These are phyloP conservation scores for Penstemon newberryi DNA, from an alignment of 257 asterid species.

Conservation along the genomic window DNA sequence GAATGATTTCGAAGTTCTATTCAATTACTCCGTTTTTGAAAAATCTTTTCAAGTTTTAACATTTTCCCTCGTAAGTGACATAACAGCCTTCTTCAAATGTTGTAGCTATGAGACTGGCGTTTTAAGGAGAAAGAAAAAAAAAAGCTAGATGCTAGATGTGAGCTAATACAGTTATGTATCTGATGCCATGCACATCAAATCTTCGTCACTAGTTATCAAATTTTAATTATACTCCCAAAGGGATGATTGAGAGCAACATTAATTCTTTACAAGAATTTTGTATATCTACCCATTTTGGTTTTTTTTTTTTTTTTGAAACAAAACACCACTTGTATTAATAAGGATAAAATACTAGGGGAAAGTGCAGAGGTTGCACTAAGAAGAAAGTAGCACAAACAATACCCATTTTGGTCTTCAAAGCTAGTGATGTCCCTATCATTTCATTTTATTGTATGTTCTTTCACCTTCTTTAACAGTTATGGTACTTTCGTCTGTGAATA, in stretches of 20 bases:
- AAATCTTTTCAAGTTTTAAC: neutral
- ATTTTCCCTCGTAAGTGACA: no score
- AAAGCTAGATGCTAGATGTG: neutral
- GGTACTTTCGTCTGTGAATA: neutral
- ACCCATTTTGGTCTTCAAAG: neutral
- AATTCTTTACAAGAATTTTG: neutral
- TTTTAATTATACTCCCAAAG: neutral
- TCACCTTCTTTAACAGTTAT: neutral
- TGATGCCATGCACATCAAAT: no score
- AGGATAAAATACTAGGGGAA: no score
- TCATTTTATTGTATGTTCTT: no score
- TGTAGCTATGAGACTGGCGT: neutral
- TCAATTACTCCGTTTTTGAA: neutral
- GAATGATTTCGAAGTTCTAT: neutral
- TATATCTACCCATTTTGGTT: neutral
- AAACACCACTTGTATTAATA: no score
- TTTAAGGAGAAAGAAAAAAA: slow-evolving; percentile 1
- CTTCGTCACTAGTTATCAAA: neutral
- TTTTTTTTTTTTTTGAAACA: no score
- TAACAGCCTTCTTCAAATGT: neutral
- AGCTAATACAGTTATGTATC: no score
- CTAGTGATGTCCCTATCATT: neutral
- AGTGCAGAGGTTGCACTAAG: no score
- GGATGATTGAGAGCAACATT: neutral
- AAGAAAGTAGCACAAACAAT: no score